These are phyloP conservation scores for Asparagopsis taxiformis DNA, from an alignment of 31 red algal genomes.

Conservation along the genomic window DNA sequence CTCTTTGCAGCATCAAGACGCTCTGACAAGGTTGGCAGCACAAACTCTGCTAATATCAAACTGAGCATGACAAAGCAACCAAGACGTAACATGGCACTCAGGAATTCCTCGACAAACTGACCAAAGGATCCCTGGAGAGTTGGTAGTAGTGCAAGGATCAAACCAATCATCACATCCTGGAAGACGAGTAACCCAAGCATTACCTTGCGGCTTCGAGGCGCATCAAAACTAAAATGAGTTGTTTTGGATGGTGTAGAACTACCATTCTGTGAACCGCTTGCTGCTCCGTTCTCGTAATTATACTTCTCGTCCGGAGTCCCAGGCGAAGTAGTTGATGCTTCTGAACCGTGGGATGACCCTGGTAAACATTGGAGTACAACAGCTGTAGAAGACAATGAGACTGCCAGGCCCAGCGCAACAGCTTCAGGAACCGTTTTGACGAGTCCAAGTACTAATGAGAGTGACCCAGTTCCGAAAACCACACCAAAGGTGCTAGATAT, in stretches of 20 bases:
- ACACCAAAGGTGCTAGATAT: conserved; percentile 66
- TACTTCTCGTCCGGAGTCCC: conserved; percentile 40
- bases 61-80: conserved; percentile 76
- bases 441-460: conserved; percentile 56
- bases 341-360: conserved; percentile 18
- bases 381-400: conserved; percentile 83
- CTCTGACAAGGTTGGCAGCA: conserved; percentile 57
- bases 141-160: conserved; percentile 83
- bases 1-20: conserved; percentile 64
- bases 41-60: conserved; percentile 77
- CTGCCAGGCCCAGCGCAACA: conserved; percentile 77
- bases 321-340: not conserved
- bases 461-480: conserved; percentile 45
- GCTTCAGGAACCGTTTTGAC: conserved; percentile 77
- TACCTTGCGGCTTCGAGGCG: conserved; percentile 57
- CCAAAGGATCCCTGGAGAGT: conserved; percentile 63
- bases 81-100: conserved; percentile 62
- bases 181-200: conserved; percentile 82
- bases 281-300: conserved; percentile 1
- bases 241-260: conserved; percentile 12
- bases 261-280: conserved; percentile 15
- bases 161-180: conserved; percentile 84
- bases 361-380: conserved; percentile 85
- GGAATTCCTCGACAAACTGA: conserved; percentile 69
- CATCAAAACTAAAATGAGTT: conserved; percentile 50